phyloP scores from a whole-genome alignment of 2,329 filamentous ascomycete species.

The Apiospora phragmitis region DNA sequence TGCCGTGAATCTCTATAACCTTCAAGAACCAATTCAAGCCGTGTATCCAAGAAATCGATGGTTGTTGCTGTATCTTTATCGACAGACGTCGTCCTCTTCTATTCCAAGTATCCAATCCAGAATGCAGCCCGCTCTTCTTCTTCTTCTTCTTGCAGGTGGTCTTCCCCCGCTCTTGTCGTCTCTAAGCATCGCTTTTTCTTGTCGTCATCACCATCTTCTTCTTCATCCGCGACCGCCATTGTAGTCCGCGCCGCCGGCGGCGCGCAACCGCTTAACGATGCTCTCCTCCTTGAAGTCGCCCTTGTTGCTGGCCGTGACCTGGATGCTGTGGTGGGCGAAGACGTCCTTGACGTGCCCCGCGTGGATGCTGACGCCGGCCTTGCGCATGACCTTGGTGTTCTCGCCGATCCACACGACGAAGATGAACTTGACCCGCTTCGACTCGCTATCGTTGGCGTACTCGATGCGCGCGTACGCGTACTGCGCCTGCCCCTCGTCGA shows the following conservation, averaged over 20 bases:
- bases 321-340: slow-evolving; percentile 64
- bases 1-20: not conserved
- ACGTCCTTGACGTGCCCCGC: slow-evolving; percentile 63
- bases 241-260: slow-evolving; percentile 71
- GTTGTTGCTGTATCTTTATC: not conserved
- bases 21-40: not conserved
- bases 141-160: slow-evolving; percentile 16
- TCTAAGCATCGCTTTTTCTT: slow-evolving; percentile 27
- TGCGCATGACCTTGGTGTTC: slow-evolving; percentile 67
- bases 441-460: slow-evolving; percentile 72
- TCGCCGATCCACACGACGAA: slow-evolving; percentile 70
- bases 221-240: slow-evolving; percentile 62
- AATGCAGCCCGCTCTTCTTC: slow-evolving; percentile 33
- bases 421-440: slow-evolving; percentile 66
- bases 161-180: not conserved
- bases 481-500: slow-evolving; percentile 62
- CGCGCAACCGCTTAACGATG: slow-evolving; percentile 61
- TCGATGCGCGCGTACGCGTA: slow-evolving; percentile 68
- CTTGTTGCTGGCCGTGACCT: slow-evolving; percentile 62
- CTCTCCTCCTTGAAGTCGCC: slow-evolving; percentile 62
- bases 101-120: slow-evolving; percentile 8
- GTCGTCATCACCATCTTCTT: slow-evolving; percentile 16
- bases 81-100: not conserved
- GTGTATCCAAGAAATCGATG: not conserved
- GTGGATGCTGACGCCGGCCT: slow-evolving; percentile 68